Conservation (phyloP, 1,284 basidiomycete genomes). For the Leccinum colubrinum region DNA sequence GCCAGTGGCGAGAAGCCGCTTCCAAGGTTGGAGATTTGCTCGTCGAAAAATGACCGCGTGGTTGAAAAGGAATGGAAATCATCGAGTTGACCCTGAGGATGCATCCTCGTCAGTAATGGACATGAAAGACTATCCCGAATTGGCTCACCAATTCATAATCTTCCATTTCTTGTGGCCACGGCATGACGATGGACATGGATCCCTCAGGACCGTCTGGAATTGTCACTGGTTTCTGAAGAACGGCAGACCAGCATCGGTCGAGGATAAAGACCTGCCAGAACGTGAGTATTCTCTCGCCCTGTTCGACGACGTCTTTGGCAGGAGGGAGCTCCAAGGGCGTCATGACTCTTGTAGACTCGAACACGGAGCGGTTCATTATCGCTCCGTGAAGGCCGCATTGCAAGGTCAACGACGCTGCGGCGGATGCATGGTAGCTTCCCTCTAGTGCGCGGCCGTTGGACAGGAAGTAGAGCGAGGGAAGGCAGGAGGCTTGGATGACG, state of each 20-base stretch:
- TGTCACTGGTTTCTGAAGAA: constrained; percentile 53
- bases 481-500: constrained; percentile 69
- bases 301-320: constrained; percentile 50
- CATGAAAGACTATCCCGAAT: constrained; percentile 5
- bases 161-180: constrained; percentile 62
- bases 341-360: constrained; percentile 34
- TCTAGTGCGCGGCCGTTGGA: constrained; percentile 70
- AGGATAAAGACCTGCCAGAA: constrained; percentile 73
- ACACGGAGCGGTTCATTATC: constrained; percentile 38
- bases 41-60: constrained; percentile 59
- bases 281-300: constrained; percentile 61
- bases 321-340: constrained; percentile 53
- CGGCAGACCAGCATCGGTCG: constrained; percentile 66
- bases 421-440: constrained; percentile 68
- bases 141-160: constrained; percentile 55
- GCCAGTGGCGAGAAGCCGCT: constrained; percentile 61
- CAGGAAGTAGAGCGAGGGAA: constrained; percentile 70
- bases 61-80: constrained; percentile 51
- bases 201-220: constrained; percentile 35
- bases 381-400: constrained; percentile 63
- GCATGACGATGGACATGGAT: constrained; percentile 53
- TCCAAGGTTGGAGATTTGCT: constrained; percentile 44
- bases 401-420: constrained; percentile 63
- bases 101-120: constrained; percentile 13
- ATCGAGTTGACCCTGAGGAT: constrained; percentile 54